phyloP scores from a whole-genome alignment of 192 early-diverging fungal species.

The Coemansia sp. region DNA sequence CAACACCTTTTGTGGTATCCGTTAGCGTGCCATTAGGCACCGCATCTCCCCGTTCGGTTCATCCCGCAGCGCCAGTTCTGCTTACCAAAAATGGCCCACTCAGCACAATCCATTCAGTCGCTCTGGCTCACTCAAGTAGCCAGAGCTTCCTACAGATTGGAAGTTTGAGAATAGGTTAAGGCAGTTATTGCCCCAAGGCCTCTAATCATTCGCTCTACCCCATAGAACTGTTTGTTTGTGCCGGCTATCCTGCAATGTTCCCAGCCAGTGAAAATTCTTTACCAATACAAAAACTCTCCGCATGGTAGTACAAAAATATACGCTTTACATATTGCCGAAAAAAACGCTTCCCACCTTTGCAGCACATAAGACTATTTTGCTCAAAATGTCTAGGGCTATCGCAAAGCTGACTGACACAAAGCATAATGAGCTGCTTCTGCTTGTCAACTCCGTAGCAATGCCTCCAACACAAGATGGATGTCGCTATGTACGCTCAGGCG shows the following conservation, averaged over 20 bases:
- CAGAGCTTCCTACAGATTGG: slow-evolving; percentile 74
- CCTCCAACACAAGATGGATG: too few species aligned
- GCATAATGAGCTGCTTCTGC: too few species aligned
- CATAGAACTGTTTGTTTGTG: slow-evolving; percentile 73
- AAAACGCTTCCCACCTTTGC: too few species aligned
- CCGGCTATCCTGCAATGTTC: slow-evolving; percentile 63
- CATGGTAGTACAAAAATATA: too few species aligned
- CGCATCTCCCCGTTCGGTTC: slow-evolving; percentile 79
- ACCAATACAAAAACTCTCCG: too few species aligned
- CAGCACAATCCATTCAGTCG: slow-evolving; percentile 73
- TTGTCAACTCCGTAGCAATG: too few species aligned
- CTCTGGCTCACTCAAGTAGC: slow-evolving; percentile 68
- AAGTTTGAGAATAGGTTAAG: slow-evolving; percentile 84
- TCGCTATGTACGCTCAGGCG: too few species aligned
- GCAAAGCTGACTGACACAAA: too few species aligned
- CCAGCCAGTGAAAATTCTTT: neutral
- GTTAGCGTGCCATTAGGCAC: slow-evolving; percentile 68
- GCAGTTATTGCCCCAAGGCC: slow-evolving; percentile 70
- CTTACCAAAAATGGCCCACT: slow-evolving; percentile 89
- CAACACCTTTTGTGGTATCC: slow-evolving; percentile 81
- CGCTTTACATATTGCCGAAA: too few species aligned
- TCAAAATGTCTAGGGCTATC: too few species aligned
- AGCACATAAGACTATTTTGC: too few species aligned
- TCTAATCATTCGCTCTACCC: slow-evolving; percentile 83
- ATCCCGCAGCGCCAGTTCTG: slow-evolving; percentile 87